A percentile compares a stretch with the other conserved stretches of the same genome.
Evolutionary conservation across 2,329 filamentous ascomycete species (phyloP).

Genomic region (Neocatenulostroma microsporum): DNA sequence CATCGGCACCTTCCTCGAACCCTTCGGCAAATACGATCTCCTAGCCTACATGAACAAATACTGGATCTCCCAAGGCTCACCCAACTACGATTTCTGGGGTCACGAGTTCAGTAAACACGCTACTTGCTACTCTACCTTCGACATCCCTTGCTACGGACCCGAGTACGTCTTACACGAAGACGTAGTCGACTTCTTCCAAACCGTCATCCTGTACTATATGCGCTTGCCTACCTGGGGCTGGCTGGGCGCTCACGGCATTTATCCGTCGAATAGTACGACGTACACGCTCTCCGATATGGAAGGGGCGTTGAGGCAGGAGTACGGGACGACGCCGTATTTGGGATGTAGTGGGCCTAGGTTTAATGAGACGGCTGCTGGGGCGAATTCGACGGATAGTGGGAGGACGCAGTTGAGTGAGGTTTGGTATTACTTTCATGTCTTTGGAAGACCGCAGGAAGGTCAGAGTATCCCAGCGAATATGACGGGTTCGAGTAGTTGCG

Average conservation of each 20-base stretch:
- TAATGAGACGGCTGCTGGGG: conserved; percentile 53
- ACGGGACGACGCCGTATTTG: conserved; percentile 52
- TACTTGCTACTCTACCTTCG: conserved; percentile 60
- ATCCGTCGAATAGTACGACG: conserved; percentile 50
- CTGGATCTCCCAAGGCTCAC: conserved; percentile 53
- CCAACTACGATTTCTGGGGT: conserved; percentile 55
- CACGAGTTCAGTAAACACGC: conserved; percentile 31
- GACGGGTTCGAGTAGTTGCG: conserved; percentile 48
- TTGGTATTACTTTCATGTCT: conserved; percentile 60
- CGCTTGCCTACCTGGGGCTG: conserved; percentile 54
- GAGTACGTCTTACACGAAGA: conserved; percentile 50
- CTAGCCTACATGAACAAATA: conserved; percentile 58
- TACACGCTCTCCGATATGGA: conserved; percentile 51
- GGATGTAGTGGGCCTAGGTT: conserved; percentile 54
- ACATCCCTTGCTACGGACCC: conserved; percentile 57
- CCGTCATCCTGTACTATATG: conserved; percentile 51
- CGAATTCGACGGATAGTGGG: conserved; percentile 46
- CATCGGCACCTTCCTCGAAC: conserved; percentile 52
- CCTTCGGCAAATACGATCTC: conserved; percentile 52
- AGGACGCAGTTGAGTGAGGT: conserved; percentile 53
- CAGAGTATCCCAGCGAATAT: conserved; percentile 43
- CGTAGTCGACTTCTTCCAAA: conserved; percentile 57
- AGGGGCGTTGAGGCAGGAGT: conserved; percentile 41
- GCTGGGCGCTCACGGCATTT: conserved; percentile 49
- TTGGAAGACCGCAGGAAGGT: conserved; percentile 49